Evolutionary conservation across 83 land plant species (phyloP).

Genomic region (Picea abies): DNA sequence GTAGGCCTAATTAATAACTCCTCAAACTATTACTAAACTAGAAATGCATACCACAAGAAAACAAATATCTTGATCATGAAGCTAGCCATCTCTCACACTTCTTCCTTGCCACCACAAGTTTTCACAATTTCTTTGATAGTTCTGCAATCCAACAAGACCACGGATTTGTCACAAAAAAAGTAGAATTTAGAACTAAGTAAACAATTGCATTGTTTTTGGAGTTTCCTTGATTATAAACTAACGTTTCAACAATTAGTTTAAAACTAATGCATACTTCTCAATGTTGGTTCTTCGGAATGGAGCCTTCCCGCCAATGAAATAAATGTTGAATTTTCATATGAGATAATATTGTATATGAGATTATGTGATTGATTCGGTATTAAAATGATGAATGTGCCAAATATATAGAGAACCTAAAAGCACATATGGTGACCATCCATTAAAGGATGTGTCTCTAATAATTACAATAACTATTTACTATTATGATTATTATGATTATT

Average conservation of each 20-base stretch:
- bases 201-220: background rate
- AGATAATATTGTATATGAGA: too few species aligned
- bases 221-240: background rate
- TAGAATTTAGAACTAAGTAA: background rate
- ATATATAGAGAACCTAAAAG: too few species aligned
- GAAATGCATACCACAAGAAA: slow-evolving; percentile 60
- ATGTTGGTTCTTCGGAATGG: slow-evolving; percentile 63
- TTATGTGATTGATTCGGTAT: too few species aligned
- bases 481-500: too few species aligned
- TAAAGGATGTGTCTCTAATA: too few species aligned
- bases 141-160: slow-evolving; percentile 23
- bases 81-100: slow-evolving; percentile 75
- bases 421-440: too few species aligned
- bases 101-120: slow-evolving; percentile 63
- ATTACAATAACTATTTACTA: too few species aligned
- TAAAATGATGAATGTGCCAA: too few species aligned
- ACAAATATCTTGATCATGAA: slow-evolving; percentile 64
- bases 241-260: background rate
- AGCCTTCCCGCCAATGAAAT: slow-evolving; percentile 11
- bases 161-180: background rate
- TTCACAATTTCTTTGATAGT: slow-evolving; percentile 76
- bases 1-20: background rate
- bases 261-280: slow-evolving; percentile 49
- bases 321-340: too few species aligned
- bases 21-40: background rate